phyloP scores from a whole-genome alignment of 1,139 yeast species.

The Hyphopichia wangnamkhiaoensis region DNA sequence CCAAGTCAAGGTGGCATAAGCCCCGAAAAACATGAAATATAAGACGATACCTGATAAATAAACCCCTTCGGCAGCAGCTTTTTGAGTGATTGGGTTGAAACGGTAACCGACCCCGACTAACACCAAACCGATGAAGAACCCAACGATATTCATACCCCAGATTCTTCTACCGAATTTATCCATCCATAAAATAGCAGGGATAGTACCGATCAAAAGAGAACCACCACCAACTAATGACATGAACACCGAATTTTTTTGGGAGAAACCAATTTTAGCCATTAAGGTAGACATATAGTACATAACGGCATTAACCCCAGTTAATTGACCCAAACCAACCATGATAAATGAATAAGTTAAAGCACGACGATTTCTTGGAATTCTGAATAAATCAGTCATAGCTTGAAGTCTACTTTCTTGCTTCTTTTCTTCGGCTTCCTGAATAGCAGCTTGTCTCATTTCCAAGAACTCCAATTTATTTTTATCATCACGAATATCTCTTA shows the following conservation, averaged over 20 bases:
- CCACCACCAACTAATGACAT: slow-evolving; percentile 68
- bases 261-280: slow-evolving; percentile 49
- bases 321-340: slow-evolving; percentile 59
- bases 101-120: slow-evolving; percentile 57
- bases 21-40: slow-evolving; percentile 65
- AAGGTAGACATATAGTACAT: slow-evolving; percentile 58
- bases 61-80: slow-evolving; percentile 54
- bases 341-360: slow-evolving; percentile 55
- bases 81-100: slow-evolving; percentile 33
- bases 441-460: slow-evolving; percentile 40
- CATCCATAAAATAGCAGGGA: slow-evolving; percentile 63
- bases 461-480: slow-evolving; percentile 50
- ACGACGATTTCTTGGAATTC: slow-evolving; percentile 56
- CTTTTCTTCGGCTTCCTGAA: slow-evolving; percentile 26
- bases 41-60: slow-evolving; percentile 60
- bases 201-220: slow-evolving; percentile 56
- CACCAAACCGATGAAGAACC: slow-evolving; percentile 57
- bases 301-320: slow-evolving; percentile 58
- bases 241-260: slow-evolving; percentile 44
- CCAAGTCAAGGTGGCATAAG: slow-evolving; percentile 65
- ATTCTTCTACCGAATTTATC: slow-evolving; percentile 58
- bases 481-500: slow-evolving; percentile 44
- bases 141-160: slow-evolving; percentile 44
- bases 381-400: slow-evolving; percentile 49
- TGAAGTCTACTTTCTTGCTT: slow-evolving; percentile 26